Base-by-base conservation (phyloP, 306 rosid genomes). In the Cucumis hystrix region DNA sequence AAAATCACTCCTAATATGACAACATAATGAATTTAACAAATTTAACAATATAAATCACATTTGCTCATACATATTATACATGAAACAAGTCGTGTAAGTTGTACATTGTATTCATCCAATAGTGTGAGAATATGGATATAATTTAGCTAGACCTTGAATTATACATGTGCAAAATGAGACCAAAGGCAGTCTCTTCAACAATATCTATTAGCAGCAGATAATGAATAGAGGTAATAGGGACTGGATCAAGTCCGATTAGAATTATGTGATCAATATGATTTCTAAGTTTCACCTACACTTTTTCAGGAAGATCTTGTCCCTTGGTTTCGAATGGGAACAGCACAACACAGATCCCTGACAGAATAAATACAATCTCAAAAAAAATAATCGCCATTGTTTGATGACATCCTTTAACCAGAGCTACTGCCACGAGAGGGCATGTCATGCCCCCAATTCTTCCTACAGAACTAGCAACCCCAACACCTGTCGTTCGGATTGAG, bases 371-470 rank as follows among this genome's bases (percentile, higher is more conserved):
- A 21, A 91, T 74, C 88, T 76, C 97, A 78, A 95, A 95, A 70
- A 95, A 85, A 83, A 92, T 52, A 78, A 95, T 85, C 74, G 98
- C 85, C 21, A 57, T 58, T 64, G 93, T 89, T 86, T 92, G 97
- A 86, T 95, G 99, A 63, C 99, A 95, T 69, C 87, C 90, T 35
- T 89, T 91, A 9, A 95, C 93, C 83, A 95, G 82, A 74, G 91
- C 89, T 79, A 92, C 92, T 9, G 99, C 97, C 76, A 95, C 99
- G 35, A 92, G 78, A 59, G 99, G 97, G 75, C 99, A 95, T 69
- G 86, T 0, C 87, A 95, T 95, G 73, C 99, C 99, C 18, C 99
- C 99, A 47, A 92, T 89, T 82, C 99, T 89, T 66, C 93, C 97
- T 65, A 95, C 68, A 11, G 97, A 85, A 81, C 97, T 92, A 51